Evolutionary conservation across 352 stramenopile genomes (phyloP).

Genomic region (Pythium grandisporangium): DNA sequence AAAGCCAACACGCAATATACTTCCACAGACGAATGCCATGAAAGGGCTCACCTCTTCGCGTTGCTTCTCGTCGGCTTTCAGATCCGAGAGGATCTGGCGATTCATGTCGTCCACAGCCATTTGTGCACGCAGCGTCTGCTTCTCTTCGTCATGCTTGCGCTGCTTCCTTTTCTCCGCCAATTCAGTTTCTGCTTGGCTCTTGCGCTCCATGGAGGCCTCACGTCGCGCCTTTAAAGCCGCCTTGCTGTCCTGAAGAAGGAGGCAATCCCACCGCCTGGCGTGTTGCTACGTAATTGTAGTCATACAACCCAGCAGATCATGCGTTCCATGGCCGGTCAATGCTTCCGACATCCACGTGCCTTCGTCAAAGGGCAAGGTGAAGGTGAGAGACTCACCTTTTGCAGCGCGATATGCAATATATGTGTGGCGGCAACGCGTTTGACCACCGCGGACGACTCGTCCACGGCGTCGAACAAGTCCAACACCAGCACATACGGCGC

Average conservation of each 20-base stretch:
- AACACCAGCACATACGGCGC: conserved; percentile 66
- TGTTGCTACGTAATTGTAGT: conserved; percentile 1
- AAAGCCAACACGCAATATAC: no score
- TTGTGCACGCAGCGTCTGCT: conserved; percentile 63
- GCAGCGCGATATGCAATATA: conserved; percentile 33
- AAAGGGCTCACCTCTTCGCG: conserved; percentile 54
- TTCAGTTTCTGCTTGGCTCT: conserved; percentile 23
- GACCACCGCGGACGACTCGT: conserved; percentile 34
- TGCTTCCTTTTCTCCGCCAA: conserved; percentile 42
- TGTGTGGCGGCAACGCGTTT: conserved; percentile 30
- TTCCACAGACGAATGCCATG: no score
- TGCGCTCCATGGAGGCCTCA: conserved; percentile 55
- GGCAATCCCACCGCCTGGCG: conserved; percentile 27
- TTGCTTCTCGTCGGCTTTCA: conserved; percentile 70
- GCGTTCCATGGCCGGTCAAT: no score
- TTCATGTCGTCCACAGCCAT: conserved; percentile 76
- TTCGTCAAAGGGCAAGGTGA: no score
- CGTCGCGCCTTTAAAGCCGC: conserved; percentile 24
- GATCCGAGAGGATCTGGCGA: conserved; percentile 54
- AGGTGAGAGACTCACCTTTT: conserved; percentile 21
- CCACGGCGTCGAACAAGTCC: conserved; percentile 48
- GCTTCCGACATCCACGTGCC: no score
- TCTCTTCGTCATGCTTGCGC: conserved; percentile 50
- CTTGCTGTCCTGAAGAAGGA: conserved; percentile 31
- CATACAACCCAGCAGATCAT: no score